Conservation (phyloP, 1,284 basidiomycete genomes). For the Jaminaea rosea region DNA sequence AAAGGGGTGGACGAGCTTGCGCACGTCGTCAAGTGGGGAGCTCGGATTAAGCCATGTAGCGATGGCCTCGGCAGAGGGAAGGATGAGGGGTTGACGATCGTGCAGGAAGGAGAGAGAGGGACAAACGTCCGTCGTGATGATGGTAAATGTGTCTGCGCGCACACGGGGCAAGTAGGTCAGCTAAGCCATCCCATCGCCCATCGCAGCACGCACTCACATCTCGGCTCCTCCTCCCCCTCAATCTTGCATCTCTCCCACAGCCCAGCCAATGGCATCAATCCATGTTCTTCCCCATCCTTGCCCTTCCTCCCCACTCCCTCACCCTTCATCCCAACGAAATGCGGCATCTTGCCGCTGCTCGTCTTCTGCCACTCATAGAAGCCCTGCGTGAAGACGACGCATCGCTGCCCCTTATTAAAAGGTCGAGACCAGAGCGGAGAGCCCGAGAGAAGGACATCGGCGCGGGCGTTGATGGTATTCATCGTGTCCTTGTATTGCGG, state of each 20-base stretch:
- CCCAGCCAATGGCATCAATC: slow-evolving; percentile 75
- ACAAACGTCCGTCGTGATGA: slow-evolving; percentile 64
- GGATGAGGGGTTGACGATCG: slow-evolving; percentile 83
- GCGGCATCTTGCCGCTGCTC: slow-evolving; percentile 12
- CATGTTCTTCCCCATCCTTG: slow-evolving; percentile 56
- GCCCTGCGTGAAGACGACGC: slow-evolving; percentile 42
- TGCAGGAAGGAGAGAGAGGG: slow-evolving; percentile 54
- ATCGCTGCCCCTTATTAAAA: slow-evolving; percentile 16
- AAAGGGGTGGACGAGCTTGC: slow-evolving; percentile 62
- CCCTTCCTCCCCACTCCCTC: slow-evolving; percentile 54
- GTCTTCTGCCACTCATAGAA: slow-evolving; percentile 40
- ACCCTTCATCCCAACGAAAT: slow-evolving; percentile 78
- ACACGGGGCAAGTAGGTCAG: too few species aligned
- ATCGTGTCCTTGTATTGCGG: slow-evolving; percentile 59
- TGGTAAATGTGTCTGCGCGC: slow-evolving; percentile 80
- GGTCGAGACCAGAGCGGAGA: slow-evolving; percentile 15
- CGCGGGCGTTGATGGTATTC: slow-evolving; percentile 80
- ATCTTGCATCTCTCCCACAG: slow-evolving; percentile 65
- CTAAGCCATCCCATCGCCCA: too few species aligned
- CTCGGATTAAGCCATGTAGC: slow-evolving; percentile 67
- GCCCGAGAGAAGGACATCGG: slow-evolving; percentile 61
- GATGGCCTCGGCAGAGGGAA: slow-evolving; percentile 59
- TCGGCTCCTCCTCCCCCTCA: slow-evolving; percentile 52
- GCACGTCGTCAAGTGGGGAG: slow-evolving; percentile 48
- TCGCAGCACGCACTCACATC: too few species aligned